Evolutionary conservation across 805 yeast genomes (phyloP).

Genomic region (Saccharomycopsis olivae): DNA sequence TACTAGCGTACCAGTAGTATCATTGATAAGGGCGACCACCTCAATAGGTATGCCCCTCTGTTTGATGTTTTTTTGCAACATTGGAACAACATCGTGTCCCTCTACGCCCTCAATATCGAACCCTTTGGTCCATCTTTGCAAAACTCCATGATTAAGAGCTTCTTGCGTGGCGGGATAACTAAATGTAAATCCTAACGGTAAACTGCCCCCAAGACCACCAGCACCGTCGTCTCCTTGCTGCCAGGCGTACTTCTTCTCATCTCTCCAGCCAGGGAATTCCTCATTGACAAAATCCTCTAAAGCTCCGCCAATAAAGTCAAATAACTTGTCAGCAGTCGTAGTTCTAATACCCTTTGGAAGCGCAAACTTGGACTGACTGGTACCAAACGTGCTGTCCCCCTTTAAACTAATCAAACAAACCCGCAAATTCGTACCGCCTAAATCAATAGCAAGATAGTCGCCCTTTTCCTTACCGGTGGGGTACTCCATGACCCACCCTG

Average conservation of each 20-base stretch:
- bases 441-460: slow-evolving; percentile 82
- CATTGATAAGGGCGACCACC: slow-evolving; percentile 89
- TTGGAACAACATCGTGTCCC: slow-evolving; percentile 87
- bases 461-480: slow-evolving; percentile 92
- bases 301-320: slow-evolving; percentile 78
- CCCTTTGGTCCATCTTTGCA: slow-evolving; percentile 97
- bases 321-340: slow-evolving; percentile 65
- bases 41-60: slow-evolving; percentile 61
- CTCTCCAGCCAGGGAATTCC: slow-evolving; percentile 57
- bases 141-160: slow-evolving; percentile 73
- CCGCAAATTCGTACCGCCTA: slow-evolving; percentile 96
- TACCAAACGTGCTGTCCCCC: slow-evolving; percentile 78
- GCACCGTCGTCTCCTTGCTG: no score
- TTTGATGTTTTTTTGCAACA: slow-evolving; percentile 70
- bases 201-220: no score
- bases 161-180: slow-evolving; percentile 82
- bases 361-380: slow-evolving; percentile 76
- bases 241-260: slow-evolving; percentile 21
- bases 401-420: slow-evolving; percentile 78
- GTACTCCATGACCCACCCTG: slow-evolving; percentile 90
- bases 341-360: slow-evolving; percentile 73
- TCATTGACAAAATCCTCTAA: slow-evolving; percentile 59
- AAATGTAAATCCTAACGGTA: slow-evolving; percentile 91
- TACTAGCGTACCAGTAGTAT: slow-evolving; percentile 93
- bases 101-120: slow-evolving; percentile 89